These are phyloP conservation scores for Wallacemonas sp. DNA, from an alignment of 208 protist species.

Conservation along the genomic window DNA sequence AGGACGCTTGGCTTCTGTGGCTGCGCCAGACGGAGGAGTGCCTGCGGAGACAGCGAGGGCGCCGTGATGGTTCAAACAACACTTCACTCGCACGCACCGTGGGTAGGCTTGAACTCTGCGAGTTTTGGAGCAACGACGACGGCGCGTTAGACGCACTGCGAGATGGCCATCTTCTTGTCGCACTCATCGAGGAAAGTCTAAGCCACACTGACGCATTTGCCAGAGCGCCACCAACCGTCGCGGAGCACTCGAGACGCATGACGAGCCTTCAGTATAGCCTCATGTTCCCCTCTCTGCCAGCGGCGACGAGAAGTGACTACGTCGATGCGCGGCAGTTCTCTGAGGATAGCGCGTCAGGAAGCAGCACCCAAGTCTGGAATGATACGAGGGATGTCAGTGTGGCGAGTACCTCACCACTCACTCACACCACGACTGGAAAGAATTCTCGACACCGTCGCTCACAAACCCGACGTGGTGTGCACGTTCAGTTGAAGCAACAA, in stretches of 20 bases:
- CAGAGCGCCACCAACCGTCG: background rate
- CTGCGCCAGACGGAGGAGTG: constrained; percentile 26
- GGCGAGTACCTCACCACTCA: no score
- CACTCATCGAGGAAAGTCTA: constrained; percentile 34
- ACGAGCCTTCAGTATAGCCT: background rate
- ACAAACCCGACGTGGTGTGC: background rate
- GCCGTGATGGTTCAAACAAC: background rate
- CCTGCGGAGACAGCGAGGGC: constrained; percentile 8
- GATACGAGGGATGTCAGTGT: no score
- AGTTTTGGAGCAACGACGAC: constrained; percentile 31
- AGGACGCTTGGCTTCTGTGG: constrained; percentile 50
- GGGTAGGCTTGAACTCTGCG: constrained; percentile 23
- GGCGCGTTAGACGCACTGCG: constrained; percentile 45
- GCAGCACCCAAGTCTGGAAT: no score
- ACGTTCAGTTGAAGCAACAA: constrained; percentile 18
- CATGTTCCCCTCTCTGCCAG: constrained; percentile 34
- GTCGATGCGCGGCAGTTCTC: background rate
- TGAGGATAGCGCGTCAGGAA: background rate
- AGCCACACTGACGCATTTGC: constrained; percentile 2
- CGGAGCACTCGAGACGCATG: background rate
- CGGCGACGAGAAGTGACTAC: background rate
- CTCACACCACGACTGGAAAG: no score
- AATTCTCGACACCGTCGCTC: background rate
- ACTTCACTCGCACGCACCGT: background rate
- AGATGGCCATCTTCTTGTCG: constrained; percentile 37